Evolutionary conservation across 2,329 filamentous ascomycete genomes (phyloP).

Genomic region (Venturia nashicola): DNA sequence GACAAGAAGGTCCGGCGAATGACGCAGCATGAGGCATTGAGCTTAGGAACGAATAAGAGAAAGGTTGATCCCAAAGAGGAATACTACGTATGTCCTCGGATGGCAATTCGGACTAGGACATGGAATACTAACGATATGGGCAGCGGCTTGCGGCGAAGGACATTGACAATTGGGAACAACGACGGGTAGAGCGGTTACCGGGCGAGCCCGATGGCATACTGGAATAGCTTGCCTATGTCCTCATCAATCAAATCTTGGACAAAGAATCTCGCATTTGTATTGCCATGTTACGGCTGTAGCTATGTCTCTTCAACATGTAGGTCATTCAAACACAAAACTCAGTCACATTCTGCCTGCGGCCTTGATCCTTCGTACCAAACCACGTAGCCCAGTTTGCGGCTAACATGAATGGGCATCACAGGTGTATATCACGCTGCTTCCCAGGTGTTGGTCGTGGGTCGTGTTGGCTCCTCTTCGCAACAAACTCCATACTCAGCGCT

Average conservation of each 20-base stretch:
- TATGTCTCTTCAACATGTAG: background rate
- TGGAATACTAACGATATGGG: slow-evolving; percentile 11
- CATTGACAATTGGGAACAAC: slow-evolving; percentile 93
- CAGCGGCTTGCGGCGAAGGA: slow-evolving; percentile 79
- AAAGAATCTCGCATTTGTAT: background rate
- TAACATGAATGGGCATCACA: background rate
- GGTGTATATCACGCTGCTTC: background rate
- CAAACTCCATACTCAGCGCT: background rate
- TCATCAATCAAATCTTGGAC: background rate
- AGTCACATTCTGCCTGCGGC: background rate
- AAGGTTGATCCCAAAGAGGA: slow-evolving; percentile 73
- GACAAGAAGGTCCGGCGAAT: slow-evolving; percentile 81
- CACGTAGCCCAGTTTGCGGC: background rate
- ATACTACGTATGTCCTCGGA: slow-evolving; percentile 58
- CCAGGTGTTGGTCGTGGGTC: background rate
- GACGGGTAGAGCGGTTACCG: slow-evolving; percentile 76
- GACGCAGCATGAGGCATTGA: slow-evolving; percentile 74
- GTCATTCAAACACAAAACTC: background rate
- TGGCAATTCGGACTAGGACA: slow-evolving; percentile 12
- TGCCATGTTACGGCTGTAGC: background rate
- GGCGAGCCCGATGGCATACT: slow-evolving; percentile 83
- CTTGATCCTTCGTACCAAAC: background rate
- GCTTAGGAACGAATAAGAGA: slow-evolving; percentile 57
- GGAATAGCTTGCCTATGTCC: slow-evolving; percentile 6
- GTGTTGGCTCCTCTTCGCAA: background rate